A percentile compares a stretch with the other conserved stretches of the same genome.
These are phyloP conservation scores for Botrytis fragariae DNA, from an alignment of 2,329 filamentous ascomycete species.

Conservation along the genomic window DNA sequence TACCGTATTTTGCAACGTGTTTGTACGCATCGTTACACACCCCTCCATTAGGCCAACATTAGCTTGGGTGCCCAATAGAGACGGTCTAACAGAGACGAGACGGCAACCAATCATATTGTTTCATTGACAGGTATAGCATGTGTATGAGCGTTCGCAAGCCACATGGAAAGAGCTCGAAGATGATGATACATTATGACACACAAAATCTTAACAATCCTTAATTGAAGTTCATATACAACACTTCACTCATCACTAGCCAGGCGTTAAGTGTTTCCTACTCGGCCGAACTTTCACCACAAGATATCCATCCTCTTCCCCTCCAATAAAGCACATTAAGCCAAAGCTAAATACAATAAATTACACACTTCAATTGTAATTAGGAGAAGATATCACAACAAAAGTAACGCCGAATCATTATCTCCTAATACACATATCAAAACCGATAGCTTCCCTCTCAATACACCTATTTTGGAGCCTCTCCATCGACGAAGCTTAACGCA, in stretches of 20 bases:
- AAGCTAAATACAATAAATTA: constrained; percentile 1
- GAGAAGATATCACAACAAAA: neutral
- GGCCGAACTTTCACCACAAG: neutral
- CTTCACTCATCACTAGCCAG: neutral
- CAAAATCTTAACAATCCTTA: neutral
- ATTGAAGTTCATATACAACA: neutral
- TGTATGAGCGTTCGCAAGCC: neutral
- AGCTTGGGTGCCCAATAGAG: neutral
- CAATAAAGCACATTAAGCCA: neutral
- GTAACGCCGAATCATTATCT: neutral
- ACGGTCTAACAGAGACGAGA: too few relatives aligned
- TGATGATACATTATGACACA: neutral
- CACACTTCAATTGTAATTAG: neutral
- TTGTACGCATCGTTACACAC: neutral
- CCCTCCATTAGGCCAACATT: neutral
- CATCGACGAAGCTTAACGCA: constrained; percentile 91
- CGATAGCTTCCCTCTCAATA: neutral
- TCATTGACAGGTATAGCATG: neutral
- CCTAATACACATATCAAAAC: neutral
- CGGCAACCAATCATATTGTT: neutral
- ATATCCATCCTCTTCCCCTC: neutral
- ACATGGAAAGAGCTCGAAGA: neutral
- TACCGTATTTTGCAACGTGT: too few relatives aligned
- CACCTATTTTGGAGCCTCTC: constrained; percentile 51
- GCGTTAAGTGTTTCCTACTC: neutral